Evolutionary conservation across 2,329 filamentous ascomycete species (phyloP).

Genomic region (Alternaria sp.): DNA sequence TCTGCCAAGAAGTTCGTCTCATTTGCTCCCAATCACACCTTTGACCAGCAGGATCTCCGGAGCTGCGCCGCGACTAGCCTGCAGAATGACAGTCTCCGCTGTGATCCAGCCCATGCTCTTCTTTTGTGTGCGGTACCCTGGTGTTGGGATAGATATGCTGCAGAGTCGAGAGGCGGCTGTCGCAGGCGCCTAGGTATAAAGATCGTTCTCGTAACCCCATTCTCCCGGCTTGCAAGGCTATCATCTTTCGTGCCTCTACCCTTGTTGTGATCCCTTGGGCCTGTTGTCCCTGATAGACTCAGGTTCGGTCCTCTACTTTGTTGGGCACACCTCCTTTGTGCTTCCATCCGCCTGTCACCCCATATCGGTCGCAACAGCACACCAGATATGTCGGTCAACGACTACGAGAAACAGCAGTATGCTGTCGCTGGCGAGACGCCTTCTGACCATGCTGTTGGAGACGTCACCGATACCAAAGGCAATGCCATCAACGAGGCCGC

Average conservation of each 20-base stretch:
- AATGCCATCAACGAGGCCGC: slow-evolving; percentile 56
- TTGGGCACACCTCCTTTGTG: background rate
- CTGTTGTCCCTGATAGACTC: slow-evolving; percentile 10
- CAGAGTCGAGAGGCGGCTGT: slow-evolving; percentile 23
- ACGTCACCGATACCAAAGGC: slow-evolving; percentile 37
- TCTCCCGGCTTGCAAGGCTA: slow-evolving; percentile 17
- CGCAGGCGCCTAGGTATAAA: slow-evolving; percentile 35
- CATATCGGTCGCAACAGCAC: background rate
- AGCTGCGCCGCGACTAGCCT: slow-evolving; percentile 27
- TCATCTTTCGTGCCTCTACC: slow-evolving; percentile 29
- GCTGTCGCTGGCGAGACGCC: slow-evolving; percentile 23
- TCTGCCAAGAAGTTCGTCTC: slow-evolving; percentile 18
- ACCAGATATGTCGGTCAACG: slow-evolving; percentile 33
- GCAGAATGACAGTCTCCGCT: slow-evolving; percentile 18
- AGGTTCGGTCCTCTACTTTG: slow-evolving; percentile 1
- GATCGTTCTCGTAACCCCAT: slow-evolving; percentile 29
- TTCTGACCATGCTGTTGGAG: slow-evolving; percentile 32
- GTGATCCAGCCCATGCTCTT: slow-evolving; percentile 10
- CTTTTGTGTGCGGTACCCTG: background rate
- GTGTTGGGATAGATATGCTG: slow-evolving; percentile 10
- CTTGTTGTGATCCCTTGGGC: slow-evolving; percentile 17
- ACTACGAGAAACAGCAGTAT: slow-evolving; percentile 40
- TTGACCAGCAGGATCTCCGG: slow-evolving; percentile 27
- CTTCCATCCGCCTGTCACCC: background rate
- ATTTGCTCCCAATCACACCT: slow-evolving; percentile 30